Evolutionary conservation across 2,329 filamentous ascomycete species (phyloP), one percentile per base, ranked within the genome.

Genomic region (Alternaria triticina): DNA sequence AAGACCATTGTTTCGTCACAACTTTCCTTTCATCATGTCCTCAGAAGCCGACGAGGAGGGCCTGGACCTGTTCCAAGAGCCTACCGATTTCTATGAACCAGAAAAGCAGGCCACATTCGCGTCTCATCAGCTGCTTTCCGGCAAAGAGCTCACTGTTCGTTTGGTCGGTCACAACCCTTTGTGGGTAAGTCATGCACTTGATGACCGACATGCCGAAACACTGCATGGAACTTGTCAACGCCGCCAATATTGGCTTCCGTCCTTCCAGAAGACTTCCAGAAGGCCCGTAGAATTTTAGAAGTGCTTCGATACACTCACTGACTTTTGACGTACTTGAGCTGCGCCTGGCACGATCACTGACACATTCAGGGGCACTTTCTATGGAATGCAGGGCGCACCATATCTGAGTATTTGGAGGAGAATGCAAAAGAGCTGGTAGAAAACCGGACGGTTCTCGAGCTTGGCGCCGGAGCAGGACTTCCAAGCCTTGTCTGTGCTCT

Each of bases 141-240:
- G 91, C 64, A 79, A 88, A 67, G 83, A 83, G 27, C 82, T 96
- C 68, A 88, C 84, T 54, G 86, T 97, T 67, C 88, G 92, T 72
- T 88, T 97, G 12, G 92, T 97, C 47, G 94, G 94, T 64, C 90
- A 92, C 80, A 95, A 92, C 83, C 92, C 94, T 23, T 87, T 96
- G 13, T 97, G 96, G 88, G 88, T 90, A 87, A 81, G 82, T 64
- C 54, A 40, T 54, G 56, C 59, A 65, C 57, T 63, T 47, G 28
- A 46, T 25, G 15, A 47, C n/a, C 46, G 27, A 44, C 33, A 54
- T 56, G 9, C 43, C 25, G 30, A 57, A 54, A 11, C 50, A 52
- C 5, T 56, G 40, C 44, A 55, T 43, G 45, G 46, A 49, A 54
- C 45, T 57, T 60, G 13, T 59, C 44, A 47, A 11, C 13, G 25